These are phyloP conservation scores for Mucor indicus DNA, from an alignment of 371 early-diverging fungal genomes.

Conservation along the genomic window DNA sequence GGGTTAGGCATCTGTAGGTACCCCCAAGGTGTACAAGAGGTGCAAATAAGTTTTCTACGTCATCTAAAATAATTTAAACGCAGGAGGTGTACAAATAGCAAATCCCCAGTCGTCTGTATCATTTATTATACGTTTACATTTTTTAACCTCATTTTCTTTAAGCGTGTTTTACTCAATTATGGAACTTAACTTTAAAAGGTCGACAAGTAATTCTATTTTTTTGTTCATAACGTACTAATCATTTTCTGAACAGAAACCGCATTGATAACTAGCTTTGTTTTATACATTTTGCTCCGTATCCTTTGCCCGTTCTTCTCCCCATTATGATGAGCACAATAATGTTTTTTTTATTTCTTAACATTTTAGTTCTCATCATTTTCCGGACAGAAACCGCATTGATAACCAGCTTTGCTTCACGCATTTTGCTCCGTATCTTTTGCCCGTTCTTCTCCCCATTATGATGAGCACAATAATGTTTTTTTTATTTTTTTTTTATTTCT, in stretches of 20 bases:
- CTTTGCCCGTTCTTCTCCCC: slow-evolving; percentile 10
- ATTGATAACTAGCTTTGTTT: slow-evolving; percentile 6
- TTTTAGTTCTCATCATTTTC: slow-evolving; percentile 2
- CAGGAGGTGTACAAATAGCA: slow-evolving; percentile 9
- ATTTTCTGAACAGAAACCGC: slow-evolving; percentile 5
- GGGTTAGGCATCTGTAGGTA: too few species aligned
- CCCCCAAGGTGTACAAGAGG: too few species aligned
- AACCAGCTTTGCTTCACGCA: slow-evolving; percentile 4
- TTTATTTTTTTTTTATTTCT: slow-evolving; percentile 1
- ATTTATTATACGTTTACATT: slow-evolving; percentile 9
- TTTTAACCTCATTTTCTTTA: slow-evolving; percentile 8
- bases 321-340: slow-evolving; percentile 8
- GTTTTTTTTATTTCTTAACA: not conserved
- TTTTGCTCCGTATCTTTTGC: slow-evolving; percentile 10
- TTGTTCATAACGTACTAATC: slow-evolving; percentile 4
- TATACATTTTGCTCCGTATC: slow-evolving; percentile 9
- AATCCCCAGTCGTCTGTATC: slow-evolving; percentile 9
- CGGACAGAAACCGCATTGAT: slow-evolving; percentile 10
- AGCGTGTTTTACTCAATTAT: slow-evolving; percentile 9
- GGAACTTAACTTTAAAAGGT: slow-evolving; percentile 8
- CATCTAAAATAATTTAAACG: slow-evolving; percentile 8
- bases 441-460: slow-evolving; percentile 12
- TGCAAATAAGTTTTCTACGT: too few species aligned
- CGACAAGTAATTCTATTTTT: slow-evolving; percentile 8
- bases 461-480: slow-evolving; percentile 2